Evolutionary conservation across 345 rosid species (phyloP).

Genomic region (Citropsis articulata): DNA sequence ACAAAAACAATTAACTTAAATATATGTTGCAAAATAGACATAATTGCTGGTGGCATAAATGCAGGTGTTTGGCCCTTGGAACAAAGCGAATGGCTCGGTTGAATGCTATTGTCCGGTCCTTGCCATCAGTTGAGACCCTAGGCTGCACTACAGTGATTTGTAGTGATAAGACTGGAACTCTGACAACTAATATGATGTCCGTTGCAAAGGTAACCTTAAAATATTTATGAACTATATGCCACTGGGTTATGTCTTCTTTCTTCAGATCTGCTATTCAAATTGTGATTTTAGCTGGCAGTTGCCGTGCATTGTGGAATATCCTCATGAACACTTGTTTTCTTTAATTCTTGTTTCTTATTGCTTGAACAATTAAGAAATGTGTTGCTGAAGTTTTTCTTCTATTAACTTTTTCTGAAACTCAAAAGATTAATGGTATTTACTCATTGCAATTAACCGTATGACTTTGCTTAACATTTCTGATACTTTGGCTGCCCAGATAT

Average conservation of each 20-base stretch:
- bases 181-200: slow-evolving; percentile 99
- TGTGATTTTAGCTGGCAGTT: not conserved
- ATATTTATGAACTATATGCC: not conserved
- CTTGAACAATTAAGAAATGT: not conserved
- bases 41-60: not conserved
- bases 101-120: slow-evolving; percentile 95
- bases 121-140: slow-evolving; percentile 98
- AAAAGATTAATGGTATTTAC: not conserved
- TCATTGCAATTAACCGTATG: not conserved
- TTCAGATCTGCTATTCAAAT: not conserved
- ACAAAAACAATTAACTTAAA: not conserved
- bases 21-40: not conserved
- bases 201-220: slow-evolving; percentile 72
- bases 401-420: not conserved
- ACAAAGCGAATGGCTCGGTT: slow-evolving; percentile 99
- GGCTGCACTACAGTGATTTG: slow-evolving; percentile 99
- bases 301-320: not conserved
- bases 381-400: not conserved
- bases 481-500: slow-evolving; percentile 53
- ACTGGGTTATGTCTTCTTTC: not conserved
- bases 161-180: slow-evolving; percentile 97
- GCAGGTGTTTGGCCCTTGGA: slow-evolving; percentile 98
- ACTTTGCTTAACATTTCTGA: slow-evolving; percentile 7
- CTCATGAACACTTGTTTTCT: not conserved
- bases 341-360: not conserved